Percentiles rank a stretch among this genome's conserved stretches.
These are phyloP conservation scores for Lathyrus sativus DNA, from an alignment of 306 rosid species.

Conservation along the genomic window DNA sequence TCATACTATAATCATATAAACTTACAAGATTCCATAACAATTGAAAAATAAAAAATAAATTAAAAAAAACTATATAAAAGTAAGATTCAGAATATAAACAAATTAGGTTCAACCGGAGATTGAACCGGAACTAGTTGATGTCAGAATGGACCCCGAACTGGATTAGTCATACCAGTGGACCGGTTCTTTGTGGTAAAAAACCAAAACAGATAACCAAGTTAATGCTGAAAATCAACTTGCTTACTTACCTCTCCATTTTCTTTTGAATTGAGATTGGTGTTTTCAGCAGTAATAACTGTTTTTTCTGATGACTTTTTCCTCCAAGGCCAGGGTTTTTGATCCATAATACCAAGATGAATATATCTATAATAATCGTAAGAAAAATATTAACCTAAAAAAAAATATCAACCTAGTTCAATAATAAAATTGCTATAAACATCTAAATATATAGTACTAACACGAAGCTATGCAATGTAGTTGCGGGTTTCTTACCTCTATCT, in stretches of 20 bases:
- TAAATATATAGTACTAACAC: not conserved
- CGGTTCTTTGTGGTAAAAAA: too few species aligned
- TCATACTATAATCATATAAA: conserved; percentile 22
- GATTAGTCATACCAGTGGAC: too few species aligned
- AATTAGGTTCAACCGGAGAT: not conserved
- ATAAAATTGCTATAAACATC: conserved; percentile 12
- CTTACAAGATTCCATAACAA: conserved; percentile 7
- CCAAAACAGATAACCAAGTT: not conserved
- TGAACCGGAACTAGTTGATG: too few species aligned
- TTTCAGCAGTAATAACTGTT: conserved; percentile 48
- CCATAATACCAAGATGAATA: conserved; percentile 46
- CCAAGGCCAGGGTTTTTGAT: conserved; percentile 81
- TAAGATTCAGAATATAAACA: conserved; percentile 19
- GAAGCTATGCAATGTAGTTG: not conserved
- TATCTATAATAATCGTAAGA: conserved; percentile 9
- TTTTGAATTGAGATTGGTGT: conserved; percentile 40
- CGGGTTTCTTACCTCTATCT: conserved; percentile 30
- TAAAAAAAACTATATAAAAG: conserved; percentile 1
- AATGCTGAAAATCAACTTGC: not conserved
- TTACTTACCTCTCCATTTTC: conserved; percentile 78
- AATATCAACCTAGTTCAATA: conserved; percentile 2
- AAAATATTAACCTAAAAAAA: not conserved
- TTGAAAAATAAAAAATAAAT: not conserved
- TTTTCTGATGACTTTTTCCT: conserved; percentile 81
- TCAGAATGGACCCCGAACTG: too few species aligned